Percentiles rank a stretch among this genome's conserved stretches.
These are phyloP conservation scores for Shiraia sp. DNA, from an alignment of 2,329 filamentous ascomycete genomes.

Conservation along the genomic window DNA sequence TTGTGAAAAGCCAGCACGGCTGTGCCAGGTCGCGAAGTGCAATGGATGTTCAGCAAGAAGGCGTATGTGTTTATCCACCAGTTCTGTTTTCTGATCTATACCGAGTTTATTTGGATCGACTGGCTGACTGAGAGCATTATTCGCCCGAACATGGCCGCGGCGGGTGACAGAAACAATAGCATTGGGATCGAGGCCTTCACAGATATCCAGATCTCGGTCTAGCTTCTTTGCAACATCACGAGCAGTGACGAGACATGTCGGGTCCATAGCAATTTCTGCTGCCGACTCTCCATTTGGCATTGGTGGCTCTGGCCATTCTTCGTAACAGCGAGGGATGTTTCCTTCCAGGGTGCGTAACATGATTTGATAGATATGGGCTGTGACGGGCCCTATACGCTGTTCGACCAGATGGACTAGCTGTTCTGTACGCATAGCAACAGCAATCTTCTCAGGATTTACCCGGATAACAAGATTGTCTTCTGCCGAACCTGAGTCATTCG, in stretches of 20 bases:
- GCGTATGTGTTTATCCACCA: constrained; percentile 72
- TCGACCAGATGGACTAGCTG: constrained; percentile 74
- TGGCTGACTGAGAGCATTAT: constrained; percentile 26
- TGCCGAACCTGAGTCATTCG: constrained; percentile 8
- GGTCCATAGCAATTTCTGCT: constrained; percentile 37
- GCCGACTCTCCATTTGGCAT: constrained; percentile 23
- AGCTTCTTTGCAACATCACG: constrained; percentile 49
- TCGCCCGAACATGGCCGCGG: constrained; percentile 23
- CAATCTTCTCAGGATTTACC: constrained; percentile 83
- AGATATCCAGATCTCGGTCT: constrained; percentile 46
- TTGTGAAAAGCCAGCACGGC: constrained; percentile 65
- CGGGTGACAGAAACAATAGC: constrained; percentile 27
- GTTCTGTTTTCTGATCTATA: constrained; percentile 25
- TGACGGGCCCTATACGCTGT: constrained; percentile 71
- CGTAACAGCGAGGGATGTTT: constrained; percentile 68
- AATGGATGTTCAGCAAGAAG: constrained; percentile 69
- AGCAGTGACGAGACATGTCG: constrained; percentile 44
- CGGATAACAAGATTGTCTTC: constrained; percentile 74
- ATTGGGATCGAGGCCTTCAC: constrained; percentile 40
- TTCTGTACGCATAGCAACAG: constrained; percentile 79
- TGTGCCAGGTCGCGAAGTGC: constrained; percentile 69
- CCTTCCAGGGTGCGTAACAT: constrained; percentile 73
- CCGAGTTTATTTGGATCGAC: constrained; percentile 30
- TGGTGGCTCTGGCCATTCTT: constrained; percentile 49
- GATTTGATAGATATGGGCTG: constrained; percentile 76